A percentile compares a stretch with the other conserved stretches of the same genome.
phyloP scores from a whole-genome alignment of 352 stramenopile species.

The Globisporangium perplexum region DNA sequence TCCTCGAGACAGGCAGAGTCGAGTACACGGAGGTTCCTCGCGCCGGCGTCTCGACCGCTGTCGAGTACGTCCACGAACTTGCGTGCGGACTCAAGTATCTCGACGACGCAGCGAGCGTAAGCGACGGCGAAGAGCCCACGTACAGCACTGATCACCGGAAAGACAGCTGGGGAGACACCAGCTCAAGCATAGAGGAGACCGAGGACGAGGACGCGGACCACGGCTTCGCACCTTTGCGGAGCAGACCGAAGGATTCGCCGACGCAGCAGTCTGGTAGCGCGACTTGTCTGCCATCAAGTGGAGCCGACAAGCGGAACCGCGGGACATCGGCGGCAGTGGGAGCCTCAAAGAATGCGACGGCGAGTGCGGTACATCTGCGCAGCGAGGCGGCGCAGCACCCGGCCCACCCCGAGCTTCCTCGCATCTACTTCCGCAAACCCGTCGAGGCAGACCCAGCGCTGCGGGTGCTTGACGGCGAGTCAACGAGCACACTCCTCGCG shows the following conservation, averaged over 20 bases:
- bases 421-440: slow-evolving; percentile 73
- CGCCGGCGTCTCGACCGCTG: slow-evolving; percentile 38
- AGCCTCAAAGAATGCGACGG: background rate
- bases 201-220: slow-evolving; percentile 43
- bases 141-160: background rate
- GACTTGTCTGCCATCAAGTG: background rate
- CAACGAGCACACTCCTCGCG: slow-evolving; percentile 68
- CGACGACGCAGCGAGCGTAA: background rate
- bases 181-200: slow-evolving; percentile 13
- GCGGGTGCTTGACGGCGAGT: slow-evolving; percentile 76
- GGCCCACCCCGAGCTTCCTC: slow-evolving; percentile 60
- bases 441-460: slow-evolving; percentile 74
- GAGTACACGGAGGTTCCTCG: slow-evolving; percentile 55
- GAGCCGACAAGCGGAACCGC: background rate
- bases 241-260: slow-evolving; percentile 24
- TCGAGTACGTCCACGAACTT: slow-evolving; percentile 66
- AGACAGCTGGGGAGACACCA: slow-evolving; percentile 3
- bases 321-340: background rate
- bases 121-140: background rate
- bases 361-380: slow-evolving; percentile 26
- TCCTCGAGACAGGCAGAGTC: slow-evolving; percentile 45
- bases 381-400: slow-evolving; percentile 54
- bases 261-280: too few species aligned
- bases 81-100: slow-evolving; percentile 57
- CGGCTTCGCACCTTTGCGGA: slow-evolving; percentile 17